Conservation (phyloP, 2,329 filamentous ascomycete genomes). For the Xenoacremonium recifei region DNA sequence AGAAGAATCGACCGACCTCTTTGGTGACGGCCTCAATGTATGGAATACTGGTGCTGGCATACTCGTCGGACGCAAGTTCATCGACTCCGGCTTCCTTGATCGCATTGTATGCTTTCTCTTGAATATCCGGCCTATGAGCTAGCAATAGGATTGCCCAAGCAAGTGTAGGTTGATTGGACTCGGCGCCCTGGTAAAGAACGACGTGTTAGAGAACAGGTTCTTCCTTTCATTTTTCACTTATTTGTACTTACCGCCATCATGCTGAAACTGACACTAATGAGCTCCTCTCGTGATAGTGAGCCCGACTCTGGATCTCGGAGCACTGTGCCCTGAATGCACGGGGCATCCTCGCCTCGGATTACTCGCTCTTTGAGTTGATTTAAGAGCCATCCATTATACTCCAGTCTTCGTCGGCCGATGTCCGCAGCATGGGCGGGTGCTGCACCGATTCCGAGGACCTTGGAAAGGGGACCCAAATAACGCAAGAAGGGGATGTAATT, state of each 20-base stretch:
- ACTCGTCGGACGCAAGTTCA: conserved; percentile 1
- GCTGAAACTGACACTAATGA: conserved; percentile 65
- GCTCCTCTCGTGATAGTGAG: conserved; percentile 59
- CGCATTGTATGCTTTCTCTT: conserved; percentile 19
- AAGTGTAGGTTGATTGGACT: conserved; percentile 26
- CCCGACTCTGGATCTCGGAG: conserved; percentile 66
- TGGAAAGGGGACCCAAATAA: conserved; percentile 5
- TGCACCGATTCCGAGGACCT: neutral
- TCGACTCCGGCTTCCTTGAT: conserved; percentile 4
- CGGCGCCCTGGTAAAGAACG: conserved; percentile 23
- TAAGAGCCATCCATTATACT: conserved; percentile 17
- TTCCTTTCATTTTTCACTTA: too few relatives aligned
- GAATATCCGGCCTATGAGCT: conserved; percentile 25
- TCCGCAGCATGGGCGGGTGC: conserved; percentile 8
- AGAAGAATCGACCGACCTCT: conserved; percentile 63
- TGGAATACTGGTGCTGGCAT: conserved; percentile 52
- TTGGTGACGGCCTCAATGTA: conserved; percentile 65
- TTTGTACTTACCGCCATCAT: conserved; percentile 41
- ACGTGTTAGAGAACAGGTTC: too few relatives aligned
- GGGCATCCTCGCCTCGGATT: conserved; percentile 57
- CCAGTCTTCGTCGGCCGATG: conserved; percentile 17
- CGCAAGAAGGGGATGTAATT: conserved; percentile 22
- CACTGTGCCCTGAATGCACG: conserved; percentile 67
- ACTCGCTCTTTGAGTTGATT: conserved; percentile 18
- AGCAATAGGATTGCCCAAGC: conserved; percentile 28